phyloP scores from a whole-genome alignment of 2,329 filamentous ascomycete genomes.

The Epichloe sibirici region DNA sequence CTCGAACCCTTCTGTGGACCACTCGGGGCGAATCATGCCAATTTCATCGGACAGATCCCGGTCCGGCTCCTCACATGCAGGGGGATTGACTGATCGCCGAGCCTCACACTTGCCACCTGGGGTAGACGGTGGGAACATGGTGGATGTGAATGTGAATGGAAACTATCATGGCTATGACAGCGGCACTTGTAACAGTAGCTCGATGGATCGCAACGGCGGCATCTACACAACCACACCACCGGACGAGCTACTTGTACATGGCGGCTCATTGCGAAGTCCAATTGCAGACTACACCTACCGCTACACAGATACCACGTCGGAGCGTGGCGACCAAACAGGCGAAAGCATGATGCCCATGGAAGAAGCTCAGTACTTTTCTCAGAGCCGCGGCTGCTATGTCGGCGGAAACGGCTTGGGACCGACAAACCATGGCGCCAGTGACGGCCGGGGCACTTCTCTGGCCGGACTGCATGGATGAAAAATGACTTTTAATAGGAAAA shows the following conservation, averaged over 20 bases:
- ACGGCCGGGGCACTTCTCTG: neutral
- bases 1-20: constrained; percentile 5
- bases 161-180: constrained; percentile 3
- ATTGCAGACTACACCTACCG: constrained; percentile 18
- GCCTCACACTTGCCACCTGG: neutral
- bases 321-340: neutral
- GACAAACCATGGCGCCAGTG: neutral
- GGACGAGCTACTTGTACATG: constrained; percentile 9
- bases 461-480: constrained; percentile 1
- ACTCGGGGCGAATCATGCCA: neutral
- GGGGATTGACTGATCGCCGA: neutral
- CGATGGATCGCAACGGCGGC: constrained; percentile 2
- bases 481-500: neutral
- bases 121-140: neutral
- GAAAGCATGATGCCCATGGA: constrained; percentile 1
- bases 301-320: constrained; percentile 15
- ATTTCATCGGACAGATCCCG: neutral
- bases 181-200: neutral
- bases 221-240: constrained; percentile 9
- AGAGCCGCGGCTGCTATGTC: constrained; percentile 1
- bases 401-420: neutral
- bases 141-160: neutral
- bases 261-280: constrained; percentile 9
- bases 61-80: neutral
- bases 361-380: constrained; percentile 1